Percentiles rank a stretch among this genome's conserved stretches.
These are phyloP conservation scores for Rhynchosporium secalis DNA, from an alignment of 2,329 filamentous ascomycete genomes.

Conservation along the genomic window DNA sequence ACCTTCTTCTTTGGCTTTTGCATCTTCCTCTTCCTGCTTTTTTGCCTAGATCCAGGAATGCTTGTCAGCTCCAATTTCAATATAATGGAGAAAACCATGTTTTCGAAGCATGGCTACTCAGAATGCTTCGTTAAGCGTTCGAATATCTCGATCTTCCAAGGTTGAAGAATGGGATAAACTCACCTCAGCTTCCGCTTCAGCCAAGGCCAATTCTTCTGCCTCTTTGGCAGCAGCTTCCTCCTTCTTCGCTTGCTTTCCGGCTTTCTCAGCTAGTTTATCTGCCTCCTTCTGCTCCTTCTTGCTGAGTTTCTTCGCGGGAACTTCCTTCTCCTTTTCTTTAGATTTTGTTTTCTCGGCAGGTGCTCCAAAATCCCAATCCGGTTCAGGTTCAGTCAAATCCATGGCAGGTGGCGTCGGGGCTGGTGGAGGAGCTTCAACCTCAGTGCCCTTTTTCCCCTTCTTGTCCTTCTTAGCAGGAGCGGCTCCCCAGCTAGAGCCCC, in stretches of 20 bases:
- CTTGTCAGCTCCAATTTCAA: neutral
- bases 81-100: neutral
- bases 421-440: conserved; percentile 49
- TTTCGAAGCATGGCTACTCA: neutral
- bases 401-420: conserved; percentile 50
- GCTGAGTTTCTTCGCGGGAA: conserved; percentile 44
- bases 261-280: conserved; percentile 49
- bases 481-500: conserved; percentile 41
- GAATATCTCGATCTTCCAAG: neutral
- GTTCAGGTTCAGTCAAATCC: conserved; percentile 48
- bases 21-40: conserved; percentile 40
- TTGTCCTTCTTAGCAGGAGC: conserved; percentile 47
- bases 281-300: conserved; percentile 53
- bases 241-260: conserved; percentile 49
- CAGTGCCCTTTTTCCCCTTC: conserved; percentile 44
- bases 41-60: conserved; percentile 44
- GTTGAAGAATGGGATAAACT: neutral
- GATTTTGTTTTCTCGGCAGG: conserved; percentile 44
- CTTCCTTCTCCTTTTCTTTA: conserved; percentile 45
- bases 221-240: conserved; percentile 42
- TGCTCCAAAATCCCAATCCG: conserved; percentile 41
- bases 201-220: conserved; percentile 36
- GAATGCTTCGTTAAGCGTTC: neutral
- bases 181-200: conserved; percentile 28
- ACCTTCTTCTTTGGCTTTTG: conserved; percentile 34